Conservation (phyloP, 306 rosid species). For the Glycine latifolia region DNA sequence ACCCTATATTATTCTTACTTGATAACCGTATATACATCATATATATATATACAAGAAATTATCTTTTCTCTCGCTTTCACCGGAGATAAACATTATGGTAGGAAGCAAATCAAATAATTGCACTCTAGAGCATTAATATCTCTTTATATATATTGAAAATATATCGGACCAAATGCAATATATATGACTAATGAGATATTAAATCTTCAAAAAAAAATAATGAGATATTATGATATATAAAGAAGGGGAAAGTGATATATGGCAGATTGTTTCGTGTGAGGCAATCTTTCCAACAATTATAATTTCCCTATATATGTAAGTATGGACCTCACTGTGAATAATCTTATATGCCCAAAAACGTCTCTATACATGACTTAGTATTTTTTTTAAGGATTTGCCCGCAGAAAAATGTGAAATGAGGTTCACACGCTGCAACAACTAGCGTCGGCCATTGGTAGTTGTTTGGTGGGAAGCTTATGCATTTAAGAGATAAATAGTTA, state of each 20-base stretch:
- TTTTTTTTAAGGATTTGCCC: no score
- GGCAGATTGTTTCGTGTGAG: slow-evolving; percentile 46
- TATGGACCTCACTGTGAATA: neutral
- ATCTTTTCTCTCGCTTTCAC: no score
- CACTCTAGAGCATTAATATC: neutral
- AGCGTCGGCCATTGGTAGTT: no score
- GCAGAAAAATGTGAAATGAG: no score
- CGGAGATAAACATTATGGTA: neutral
- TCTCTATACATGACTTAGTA: no score
- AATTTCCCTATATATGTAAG: neutral
- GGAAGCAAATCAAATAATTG: neutral
- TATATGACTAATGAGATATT: neutral
- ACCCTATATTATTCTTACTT: no score
- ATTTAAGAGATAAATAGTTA: no score
- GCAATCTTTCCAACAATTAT: slow-evolving; percentile 22
- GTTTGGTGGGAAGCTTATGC: no score
- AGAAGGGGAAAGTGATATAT: neutral
- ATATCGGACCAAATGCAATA: neutral
- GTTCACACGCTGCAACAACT: no score
- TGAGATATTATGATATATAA: neutral
- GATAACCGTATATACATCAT: no score
- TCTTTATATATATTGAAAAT: neutral
- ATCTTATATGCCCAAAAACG: neutral
- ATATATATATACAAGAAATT: no score
- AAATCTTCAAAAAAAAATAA: no score